These are phyloP conservation scores for Kwoniella botswanensis DNA, from an alignment of 768 basidiomycete species.

Conservation along the genomic window DNA sequence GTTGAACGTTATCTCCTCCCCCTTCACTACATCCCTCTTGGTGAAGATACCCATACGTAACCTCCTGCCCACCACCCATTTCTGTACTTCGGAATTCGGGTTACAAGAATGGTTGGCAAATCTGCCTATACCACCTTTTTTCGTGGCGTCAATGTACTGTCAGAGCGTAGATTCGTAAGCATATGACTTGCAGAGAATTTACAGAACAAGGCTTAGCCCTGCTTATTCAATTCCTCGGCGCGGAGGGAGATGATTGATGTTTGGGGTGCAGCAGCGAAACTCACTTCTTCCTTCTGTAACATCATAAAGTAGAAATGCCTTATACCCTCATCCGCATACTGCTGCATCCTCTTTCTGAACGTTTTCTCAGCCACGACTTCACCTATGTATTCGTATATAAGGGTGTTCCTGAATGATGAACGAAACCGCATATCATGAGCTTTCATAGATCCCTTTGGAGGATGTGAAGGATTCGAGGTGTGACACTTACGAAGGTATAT, in stretches of 20 bases:
- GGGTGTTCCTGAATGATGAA: constrained; percentile 69
- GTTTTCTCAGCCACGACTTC: constrained; percentile 87
- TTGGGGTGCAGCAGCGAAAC: constrained; percentile 38
- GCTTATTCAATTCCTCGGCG: too few species aligned
- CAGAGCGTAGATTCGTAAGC: neutral
- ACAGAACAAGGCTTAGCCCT: too few species aligned
- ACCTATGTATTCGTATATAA: constrained; percentile 97
- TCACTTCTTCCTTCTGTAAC: constrained; percentile 94
- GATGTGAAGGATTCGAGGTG: neutral
- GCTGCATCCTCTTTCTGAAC: constrained; percentile 91
- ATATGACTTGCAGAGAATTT: neutral
- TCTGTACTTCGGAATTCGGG: constrained; percentile 96
- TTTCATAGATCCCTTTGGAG: too few species aligned
- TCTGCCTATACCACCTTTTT: constrained; percentile 91
- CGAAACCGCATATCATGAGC: neutral
- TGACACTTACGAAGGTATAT: constrained; percentile 59
- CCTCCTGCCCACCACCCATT: constrained; percentile 88
- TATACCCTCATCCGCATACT: constrained; percentile 90
- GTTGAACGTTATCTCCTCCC: constrained; percentile 96
- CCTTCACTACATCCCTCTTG: constrained; percentile 69
- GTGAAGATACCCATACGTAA: constrained; percentile 99
- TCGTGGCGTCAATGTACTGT: constrained; percentile 95
- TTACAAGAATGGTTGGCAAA: constrained; percentile 98
- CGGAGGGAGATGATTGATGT: neutral
- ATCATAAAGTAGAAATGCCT: constrained; percentile 99